phyloP scores from a whole-genome alignment of 73 alveolate species.

The Tetrahymena malaccensis region DNA sequence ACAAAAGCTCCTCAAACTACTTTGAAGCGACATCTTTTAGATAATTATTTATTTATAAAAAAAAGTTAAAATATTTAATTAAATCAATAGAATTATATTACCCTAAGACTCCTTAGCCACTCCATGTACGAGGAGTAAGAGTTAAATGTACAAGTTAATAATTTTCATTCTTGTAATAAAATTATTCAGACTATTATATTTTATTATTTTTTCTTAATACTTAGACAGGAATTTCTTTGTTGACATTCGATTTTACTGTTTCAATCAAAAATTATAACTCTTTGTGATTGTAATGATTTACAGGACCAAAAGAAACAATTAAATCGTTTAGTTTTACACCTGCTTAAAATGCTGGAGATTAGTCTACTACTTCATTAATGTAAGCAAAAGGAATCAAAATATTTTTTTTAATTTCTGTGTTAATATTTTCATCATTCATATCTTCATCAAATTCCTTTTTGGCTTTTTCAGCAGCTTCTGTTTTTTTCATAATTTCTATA shows the following conservation, averaged over 20 bases:
- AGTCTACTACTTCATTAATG: slow-evolving; percentile 71
- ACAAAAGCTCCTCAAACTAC: not conserved
- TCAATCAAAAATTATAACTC: slow-evolving; percentile 59
- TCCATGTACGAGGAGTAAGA: slow-evolving; percentile 10
- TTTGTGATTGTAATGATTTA: slow-evolving; percentile 57
- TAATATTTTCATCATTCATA: slow-evolving; percentile 21
- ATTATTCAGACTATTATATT: slow-evolving; percentile 30
- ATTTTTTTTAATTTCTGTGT: slow-evolving; percentile 18
- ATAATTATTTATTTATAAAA: not conserved
- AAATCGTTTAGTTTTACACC: slow-evolving; percentile 82
- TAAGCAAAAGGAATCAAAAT: slow-evolving; percentile 73
- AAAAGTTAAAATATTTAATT: not conserved
- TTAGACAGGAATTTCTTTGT: slow-evolving; percentile 54
- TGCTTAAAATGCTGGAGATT: slow-evolving; percentile 81
- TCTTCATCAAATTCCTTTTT: slow-evolving; percentile 44
- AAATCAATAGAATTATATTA: not conserved
- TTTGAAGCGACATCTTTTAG: not conserved
- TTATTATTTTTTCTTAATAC: slow-evolving; percentile 64
- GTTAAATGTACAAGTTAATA: not conserved
- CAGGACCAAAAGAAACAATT: slow-evolving; percentile 64
- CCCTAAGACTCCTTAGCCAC: slow-evolving; percentile 30
- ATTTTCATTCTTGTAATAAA: not conserved
- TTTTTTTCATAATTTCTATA: slow-evolving; percentile 32
- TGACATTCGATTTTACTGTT: slow-evolving; percentile 57
- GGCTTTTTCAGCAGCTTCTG: slow-evolving; percentile 31